Evolutionary conservation across 768 basidiomycete genomes (phyloP), one percentile per base, ranked within the genome.

Genomic region (Pulveroboletus ravenelii): DNA sequence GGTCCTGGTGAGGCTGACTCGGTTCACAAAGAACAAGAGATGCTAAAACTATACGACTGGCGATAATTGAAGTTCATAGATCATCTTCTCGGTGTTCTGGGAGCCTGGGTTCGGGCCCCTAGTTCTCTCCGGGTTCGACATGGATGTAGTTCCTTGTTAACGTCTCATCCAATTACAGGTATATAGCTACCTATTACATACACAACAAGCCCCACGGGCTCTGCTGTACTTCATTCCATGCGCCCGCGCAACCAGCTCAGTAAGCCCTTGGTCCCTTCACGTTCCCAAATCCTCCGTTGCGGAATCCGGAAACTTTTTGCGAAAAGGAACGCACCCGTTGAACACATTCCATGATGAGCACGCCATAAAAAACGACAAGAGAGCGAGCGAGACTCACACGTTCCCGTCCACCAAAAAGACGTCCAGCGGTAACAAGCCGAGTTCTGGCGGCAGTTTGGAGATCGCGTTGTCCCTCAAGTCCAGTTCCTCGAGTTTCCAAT

Each of bases 391-490:
- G 7, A 79, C 86, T 74, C 64, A 90, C 88, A 75, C 70, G 68
- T 93, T 93, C 15, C 89, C 89, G 59, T 92, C 90, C 32, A 93
- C 89, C 57, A 90, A 67, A 51, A 93, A 81, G 8, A 89, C 83
- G 45, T 92, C 89, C 58, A 92, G 65, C 14, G 89, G 85, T 46
- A 92, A 63, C 51, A 89, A 63, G 25, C 90, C 89, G 41, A 92
- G 66, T 62, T 85, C 82, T 7, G 86, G 69, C 0, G 81, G 82
- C 30, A 92, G 65, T 66, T 78, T 83, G 6, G 75, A 76, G 48
- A 93, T 80, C 61, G 88, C 86, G 55, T 92, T 92, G 61, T 93
- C 88, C 56, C 90, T 70, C 59, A 93, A 55, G 68, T 93, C 90
- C 27, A 93, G 66, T 62, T 92, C 89, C 59, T 92, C 89, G 38